phyloP scores from a whole-genome alignment of 305 asterid species.

The Solanum hybrid region DNA sequence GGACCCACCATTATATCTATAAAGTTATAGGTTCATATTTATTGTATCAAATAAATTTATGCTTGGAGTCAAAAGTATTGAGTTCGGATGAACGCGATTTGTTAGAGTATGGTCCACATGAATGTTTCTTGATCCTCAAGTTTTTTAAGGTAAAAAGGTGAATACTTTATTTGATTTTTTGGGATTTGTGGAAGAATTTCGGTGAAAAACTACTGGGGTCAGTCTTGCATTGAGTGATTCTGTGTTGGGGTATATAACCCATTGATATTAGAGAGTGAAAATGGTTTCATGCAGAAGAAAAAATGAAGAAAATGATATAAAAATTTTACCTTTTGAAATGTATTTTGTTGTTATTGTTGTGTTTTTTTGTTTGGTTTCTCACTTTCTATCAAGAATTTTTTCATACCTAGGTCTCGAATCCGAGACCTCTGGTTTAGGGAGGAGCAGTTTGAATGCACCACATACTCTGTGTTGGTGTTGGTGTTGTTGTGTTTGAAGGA shows the following conservation, averaged over 20 bases:
- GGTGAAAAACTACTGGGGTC: background rate
- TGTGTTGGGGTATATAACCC: background rate
- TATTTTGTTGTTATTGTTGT: background rate
- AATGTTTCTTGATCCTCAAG: background rate
- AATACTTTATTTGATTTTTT: background rate
- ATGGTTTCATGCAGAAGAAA: background rate
- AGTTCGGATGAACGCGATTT: background rate
- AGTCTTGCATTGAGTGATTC: background rate
- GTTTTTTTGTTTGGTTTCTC: background rate
- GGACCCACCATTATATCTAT: background rate
- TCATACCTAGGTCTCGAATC: background rate
- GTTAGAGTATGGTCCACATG: background rate
- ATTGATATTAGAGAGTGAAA: background rate
- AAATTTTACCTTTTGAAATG: background rate
- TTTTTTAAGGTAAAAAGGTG: background rate
- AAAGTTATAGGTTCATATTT: background rate
- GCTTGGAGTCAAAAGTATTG: background rate
- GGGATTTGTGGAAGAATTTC: background rate
- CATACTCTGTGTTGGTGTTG: background rate
- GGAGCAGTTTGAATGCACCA: background rate
- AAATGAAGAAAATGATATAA: background rate
- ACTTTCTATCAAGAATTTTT: background rate
- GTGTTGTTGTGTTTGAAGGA: background rate
- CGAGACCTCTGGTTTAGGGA: background rate
- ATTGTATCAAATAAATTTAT: background rate